These are phyloP conservation scores for Raddia distichophylla DNA, from an alignment of 176 grass and related monocot genomes.

Conservation along the genomic window DNA sequence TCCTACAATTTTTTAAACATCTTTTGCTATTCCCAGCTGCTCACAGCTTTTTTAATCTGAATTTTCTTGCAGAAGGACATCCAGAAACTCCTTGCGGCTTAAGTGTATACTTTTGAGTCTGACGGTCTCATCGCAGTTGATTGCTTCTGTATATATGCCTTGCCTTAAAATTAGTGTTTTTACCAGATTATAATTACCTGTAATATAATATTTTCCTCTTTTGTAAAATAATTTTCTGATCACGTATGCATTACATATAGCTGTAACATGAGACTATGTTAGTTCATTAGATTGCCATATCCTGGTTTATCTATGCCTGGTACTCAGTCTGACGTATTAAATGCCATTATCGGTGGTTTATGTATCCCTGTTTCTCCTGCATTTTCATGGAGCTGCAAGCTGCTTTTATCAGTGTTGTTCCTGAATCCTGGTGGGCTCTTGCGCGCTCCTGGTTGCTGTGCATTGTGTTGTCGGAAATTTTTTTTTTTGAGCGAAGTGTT, in stretches of 20 bases:
- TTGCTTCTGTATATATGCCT: conserved; percentile 33
- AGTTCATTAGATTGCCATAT: conserved; percentile 12
- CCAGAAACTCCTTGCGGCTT: conserved; percentile 72
- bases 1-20: background rate
- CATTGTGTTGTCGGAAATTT: background rate
- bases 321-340: background rate
- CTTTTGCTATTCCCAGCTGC: conserved; percentile 11
- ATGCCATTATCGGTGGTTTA: background rate
- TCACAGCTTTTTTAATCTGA: conserved; percentile 16
- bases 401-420: background rate
- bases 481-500: too few relatives aligned
- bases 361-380: background rate
- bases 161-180: conserved; percentile 28
- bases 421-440: background rate
- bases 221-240: conserved; percentile 39
- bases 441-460: background rate
- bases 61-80: conserved; percentile 89
- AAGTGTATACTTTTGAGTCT: conserved; percentile 9
- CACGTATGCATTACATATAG: conserved; percentile 11
- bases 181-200: background rate
- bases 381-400: background rate
- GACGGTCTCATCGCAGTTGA: conserved; percentile 32
- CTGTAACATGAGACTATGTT: conserved; percentile 30
- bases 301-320: background rate
- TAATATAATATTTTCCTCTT: background rate